Base-by-base conservation (phyloP, 148 eudicot species). In the Camellia lanceoleosa region DNA sequence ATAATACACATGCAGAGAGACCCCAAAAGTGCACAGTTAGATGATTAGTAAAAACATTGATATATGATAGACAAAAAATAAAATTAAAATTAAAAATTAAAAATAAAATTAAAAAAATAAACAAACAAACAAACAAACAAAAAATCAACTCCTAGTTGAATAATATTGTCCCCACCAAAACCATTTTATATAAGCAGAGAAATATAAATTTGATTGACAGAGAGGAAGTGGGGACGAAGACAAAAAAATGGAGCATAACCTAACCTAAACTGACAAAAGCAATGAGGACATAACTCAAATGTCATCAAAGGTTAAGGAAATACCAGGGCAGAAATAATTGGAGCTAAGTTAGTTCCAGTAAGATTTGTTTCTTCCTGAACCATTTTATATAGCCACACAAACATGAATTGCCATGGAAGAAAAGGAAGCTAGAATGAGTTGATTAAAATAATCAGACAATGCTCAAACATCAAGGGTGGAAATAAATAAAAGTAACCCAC, bases 291-390 rank as follows among this genome's bases (percentile, higher is more conserved):
- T 13, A 51, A 12, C 60, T 52, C 42, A 51, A 20, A 71, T 71
- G 38, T 71, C 56, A 18, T 70, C 56, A 73, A 12, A 73, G 64
- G 30, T 73, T 41, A 38, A 23, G 6, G 18, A 55, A 41, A 41
- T 55, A 5, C 12, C 15, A 5, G 55, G 20, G 3, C 20, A 5
- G 2, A 7, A 74, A 74, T 4, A 42, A 58, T 58, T 10, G 51
- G 51, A 68, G 72, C 44, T 69, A 13, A 51, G 66, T 68, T 42
- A 68, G 49, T 43, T 38, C 51, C 19, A 56, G 61, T 23, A 20
- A 51, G 62, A 15, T 72, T 38, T 61, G 16, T 80, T 80, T 64
- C 79, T 51, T 44, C 54, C 38, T 11, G 30, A 58, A 59, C 73
- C 16, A 59, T 42, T 75, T 44, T 8, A 58, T 43, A 14, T 60